phyloP scores from a whole-genome alignment of 441 rosid species.

The Gossypium schwendimanii region DNA sequence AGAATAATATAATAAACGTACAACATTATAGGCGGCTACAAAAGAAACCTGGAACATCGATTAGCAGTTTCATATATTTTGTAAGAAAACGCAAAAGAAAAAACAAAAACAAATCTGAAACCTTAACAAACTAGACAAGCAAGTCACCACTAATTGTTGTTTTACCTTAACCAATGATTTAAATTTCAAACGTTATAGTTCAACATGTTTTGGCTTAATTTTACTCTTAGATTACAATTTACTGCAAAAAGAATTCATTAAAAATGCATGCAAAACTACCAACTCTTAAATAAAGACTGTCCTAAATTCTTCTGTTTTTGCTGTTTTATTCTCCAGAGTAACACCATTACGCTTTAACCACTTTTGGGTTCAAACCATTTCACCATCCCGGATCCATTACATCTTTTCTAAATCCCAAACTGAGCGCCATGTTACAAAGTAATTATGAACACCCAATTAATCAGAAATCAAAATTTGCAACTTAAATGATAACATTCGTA shows the following conservation, averaged over 20 bases:
- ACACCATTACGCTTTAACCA: not conserved
- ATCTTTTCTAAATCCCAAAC: conserved; percentile 7
- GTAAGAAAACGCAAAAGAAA: not conserved
- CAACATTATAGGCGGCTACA: not conserved
- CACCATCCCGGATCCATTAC: not conserved
- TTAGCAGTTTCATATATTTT: not conserved
- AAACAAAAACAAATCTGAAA: not conserved
- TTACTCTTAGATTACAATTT: not conserved
- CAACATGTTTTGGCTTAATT: not conserved
- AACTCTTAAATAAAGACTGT: not conserved
- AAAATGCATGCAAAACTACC: not conserved
- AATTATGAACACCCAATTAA: not conserved
- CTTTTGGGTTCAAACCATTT: not conserved
- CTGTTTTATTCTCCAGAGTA: not conserved
- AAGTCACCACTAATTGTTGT: not conserved
- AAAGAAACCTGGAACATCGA: not conserved
- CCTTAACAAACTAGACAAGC: not conserved
- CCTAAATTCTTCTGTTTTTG: not conserved
- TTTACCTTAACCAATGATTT: not conserved
- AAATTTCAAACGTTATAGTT: not conserved
- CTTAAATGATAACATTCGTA: not conserved
- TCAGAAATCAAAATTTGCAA: not conserved
- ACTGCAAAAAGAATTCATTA: not conserved
- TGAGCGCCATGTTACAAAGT: not conserved
- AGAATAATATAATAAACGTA: not conserved